Percentiles rank a stretch among this genome's conserved stretches.
These are phyloP conservation scores for Boletus bicolor DNA, from an alignment of 768 basidiomycete species.

Conservation along the genomic window DNA sequence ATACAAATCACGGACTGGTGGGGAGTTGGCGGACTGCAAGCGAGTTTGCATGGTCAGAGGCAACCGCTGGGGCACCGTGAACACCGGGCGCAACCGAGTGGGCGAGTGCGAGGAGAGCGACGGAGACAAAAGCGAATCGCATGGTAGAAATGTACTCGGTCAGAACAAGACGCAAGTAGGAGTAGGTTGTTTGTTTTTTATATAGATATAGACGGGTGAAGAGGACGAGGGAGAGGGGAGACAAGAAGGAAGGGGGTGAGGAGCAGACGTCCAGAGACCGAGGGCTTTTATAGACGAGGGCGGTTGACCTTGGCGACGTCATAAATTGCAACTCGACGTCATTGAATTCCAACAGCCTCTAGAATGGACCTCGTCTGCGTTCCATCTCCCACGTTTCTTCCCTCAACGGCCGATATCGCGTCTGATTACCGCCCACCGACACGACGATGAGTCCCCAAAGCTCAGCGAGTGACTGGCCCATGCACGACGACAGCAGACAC, in stretches of 20 bases:
- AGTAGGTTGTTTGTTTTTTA: slow-evolving; percentile 20
- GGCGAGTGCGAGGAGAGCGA: slow-evolving; percentile 19
- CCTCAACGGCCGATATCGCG: slow-evolving; percentile 38
- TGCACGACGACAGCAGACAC: slow-evolving; percentile 67
- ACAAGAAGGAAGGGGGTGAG: slow-evolving; percentile 12
- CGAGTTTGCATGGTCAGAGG: not conserved
- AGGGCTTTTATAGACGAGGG: slow-evolving; percentile 19
- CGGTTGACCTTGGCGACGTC: slow-evolving; percentile 11
- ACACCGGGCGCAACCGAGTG: slow-evolving; percentile 14
- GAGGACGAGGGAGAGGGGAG: slow-evolving; percentile 4
- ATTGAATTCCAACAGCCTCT: slow-evolving; percentile 14
- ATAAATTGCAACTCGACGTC: slow-evolving; percentile 8
- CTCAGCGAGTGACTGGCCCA: slow-evolving; percentile 48
- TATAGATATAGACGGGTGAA: slow-evolving; percentile 6
- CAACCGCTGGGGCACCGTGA: slow-evolving; percentile 14
- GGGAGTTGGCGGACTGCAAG: not conserved
- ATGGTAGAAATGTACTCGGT: slow-evolving; percentile 26
- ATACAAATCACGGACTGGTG: not conserved
- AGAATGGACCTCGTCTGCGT: slow-evolving; percentile 31
- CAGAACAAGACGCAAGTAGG: slow-evolving; percentile 17
- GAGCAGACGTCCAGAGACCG: not conserved
- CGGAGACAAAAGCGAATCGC: slow-evolving; percentile 20
- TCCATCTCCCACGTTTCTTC: slow-evolving; percentile 66
- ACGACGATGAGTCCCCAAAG: slow-evolving; percentile 40
- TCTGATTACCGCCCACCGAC: slow-evolving; percentile 2